phyloP scores from a whole-genome alignment of 2,329 filamentous ascomycete species.

The Akanthomyces uredinophilus region DNA sequence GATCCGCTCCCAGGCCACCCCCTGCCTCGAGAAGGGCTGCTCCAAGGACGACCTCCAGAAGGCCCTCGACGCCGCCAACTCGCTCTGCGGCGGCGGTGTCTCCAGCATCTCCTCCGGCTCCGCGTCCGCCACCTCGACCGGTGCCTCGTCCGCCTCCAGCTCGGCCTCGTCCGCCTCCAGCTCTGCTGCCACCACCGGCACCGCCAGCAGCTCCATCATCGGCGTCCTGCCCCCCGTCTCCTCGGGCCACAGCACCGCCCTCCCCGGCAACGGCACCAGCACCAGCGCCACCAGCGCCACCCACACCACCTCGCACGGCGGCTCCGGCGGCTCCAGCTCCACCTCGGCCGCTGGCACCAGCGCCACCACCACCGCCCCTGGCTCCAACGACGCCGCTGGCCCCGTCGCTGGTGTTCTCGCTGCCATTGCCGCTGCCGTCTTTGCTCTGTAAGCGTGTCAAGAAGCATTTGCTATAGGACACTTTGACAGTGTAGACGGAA shows the following conservation, averaged over 20 bases:
- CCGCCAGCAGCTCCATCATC: background rate
- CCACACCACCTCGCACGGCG: slow-evolving; percentile 20
- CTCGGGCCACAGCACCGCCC: background rate
- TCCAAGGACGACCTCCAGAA: slow-evolving; percentile 25
- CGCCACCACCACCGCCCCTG: background rate
- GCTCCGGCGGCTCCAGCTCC: background rate
- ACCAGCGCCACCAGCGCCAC: slow-evolving; percentile 20
- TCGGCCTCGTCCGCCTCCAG: slow-evolving; percentile 8
- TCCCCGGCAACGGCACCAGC: slow-evolving; percentile 18
- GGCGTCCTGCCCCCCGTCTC: background rate
- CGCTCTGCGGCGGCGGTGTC: slow-evolving; percentile 16
- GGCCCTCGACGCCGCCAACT: slow-evolving; percentile 28
- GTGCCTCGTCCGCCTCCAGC: background rate
- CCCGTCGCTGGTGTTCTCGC: slow-evolving; percentile 26
- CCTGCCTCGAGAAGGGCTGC: slow-evolving; percentile 34
- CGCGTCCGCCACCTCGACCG: background rate
- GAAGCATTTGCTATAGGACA: background rate
- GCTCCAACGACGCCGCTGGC: slow-evolving; percentile 14
- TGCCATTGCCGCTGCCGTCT: slow-evolving; percentile 26
- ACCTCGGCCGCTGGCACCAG: background rate
- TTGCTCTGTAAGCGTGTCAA: slow-evolving; percentile 27
- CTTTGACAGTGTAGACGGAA: background rate
- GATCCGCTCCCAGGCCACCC: slow-evolving; percentile 25
- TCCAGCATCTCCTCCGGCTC: slow-evolving; percentile 8
- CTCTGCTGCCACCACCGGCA: slow-evolving; percentile 12